phyloP scores from a whole-genome alignment of 1,284 basidiomycete genomes.

The Boletellus deceptivus region DNA sequence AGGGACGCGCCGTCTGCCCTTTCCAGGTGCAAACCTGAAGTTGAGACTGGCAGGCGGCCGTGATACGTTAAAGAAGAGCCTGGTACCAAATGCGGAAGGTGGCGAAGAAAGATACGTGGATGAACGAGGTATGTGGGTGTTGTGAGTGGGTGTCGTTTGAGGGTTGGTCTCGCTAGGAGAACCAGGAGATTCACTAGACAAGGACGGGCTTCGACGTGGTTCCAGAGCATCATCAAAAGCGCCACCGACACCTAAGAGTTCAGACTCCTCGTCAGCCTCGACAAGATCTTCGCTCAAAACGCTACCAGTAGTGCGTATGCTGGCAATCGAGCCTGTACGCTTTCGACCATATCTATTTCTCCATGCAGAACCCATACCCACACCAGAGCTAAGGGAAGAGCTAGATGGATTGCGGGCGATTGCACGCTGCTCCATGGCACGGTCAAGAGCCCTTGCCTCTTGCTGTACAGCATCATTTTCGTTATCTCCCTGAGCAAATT shows the following conservation, averaged over 20 bases:
- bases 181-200: conserved; percentile 35
- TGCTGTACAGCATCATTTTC: conserved; percentile 62
- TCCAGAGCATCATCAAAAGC: conserved; percentile 54
- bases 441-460: conserved; percentile 74
- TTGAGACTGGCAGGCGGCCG: conserved; percentile 48
- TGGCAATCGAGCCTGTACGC: conserved; percentile 69
- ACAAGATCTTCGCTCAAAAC: conserved; percentile 75
- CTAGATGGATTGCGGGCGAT: conserved; percentile 67
- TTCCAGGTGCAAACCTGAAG: conserved; percentile 48
- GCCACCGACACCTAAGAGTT: conserved; percentile 64
- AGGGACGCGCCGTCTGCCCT: conserved; percentile 56
- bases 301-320: conserved; percentile 62
- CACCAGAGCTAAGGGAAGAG: conserved; percentile 62
- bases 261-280: conserved; percentile 76
- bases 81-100: conserved; percentile 41
- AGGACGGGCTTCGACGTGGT: conserved; percentile 33
- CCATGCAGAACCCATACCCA: conserved; percentile 68
- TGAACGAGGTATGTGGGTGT: conserved; percentile 5
- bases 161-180: conserved; percentile 28
- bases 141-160: conserved; percentile 13
- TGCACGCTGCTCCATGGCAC: conserved; percentile 79
- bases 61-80: conserved; percentile 47
- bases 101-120: conserved; percentile 15
- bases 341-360: conserved; percentile 63
- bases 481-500: conserved; percentile 49